Percentiles rank a stretch among this genome's conserved stretches.
phyloP scores from a whole-genome alignment of 2,329 filamentous ascomycete species.

The Rhynchosporium agropyri region DNA sequence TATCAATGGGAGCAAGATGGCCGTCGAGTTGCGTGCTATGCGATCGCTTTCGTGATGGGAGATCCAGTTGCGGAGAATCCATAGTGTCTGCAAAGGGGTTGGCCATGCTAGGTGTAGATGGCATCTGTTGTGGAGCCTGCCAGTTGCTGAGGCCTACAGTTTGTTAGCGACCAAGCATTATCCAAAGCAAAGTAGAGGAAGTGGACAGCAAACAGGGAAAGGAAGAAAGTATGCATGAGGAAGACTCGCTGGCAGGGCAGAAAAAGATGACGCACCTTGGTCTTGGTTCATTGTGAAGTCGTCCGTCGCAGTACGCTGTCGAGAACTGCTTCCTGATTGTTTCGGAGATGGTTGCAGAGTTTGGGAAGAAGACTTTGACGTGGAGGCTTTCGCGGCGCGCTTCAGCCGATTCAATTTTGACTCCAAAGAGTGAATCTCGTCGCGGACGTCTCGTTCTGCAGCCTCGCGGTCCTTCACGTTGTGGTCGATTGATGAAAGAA shows the following conservation, averaged over 20 bases:
- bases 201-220: background rate
- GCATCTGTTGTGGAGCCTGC: constrained; percentile 25
- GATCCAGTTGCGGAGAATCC: constrained; percentile 27
- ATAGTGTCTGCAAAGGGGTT: constrained; percentile 26
- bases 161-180: constrained; percentile 19
- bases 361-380: constrained; percentile 8
- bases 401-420: constrained; percentile 24
- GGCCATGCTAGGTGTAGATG: constrained; percentile 34
- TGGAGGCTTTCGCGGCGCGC: constrained; percentile 21
- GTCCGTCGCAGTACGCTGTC: constrained; percentile 9
- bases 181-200: background rate
- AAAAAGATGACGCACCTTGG: constrained; percentile 12
- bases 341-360: background rate
- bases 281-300: background rate
- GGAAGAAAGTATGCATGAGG: background rate
- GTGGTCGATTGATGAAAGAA: constrained; percentile 48
- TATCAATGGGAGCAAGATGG: constrained; percentile 28
- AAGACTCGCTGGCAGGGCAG: background rate
- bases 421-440: constrained; percentile 43
- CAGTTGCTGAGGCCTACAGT: constrained; percentile 21
- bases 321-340: background rate
- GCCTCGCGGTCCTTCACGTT: constrained; percentile 36
- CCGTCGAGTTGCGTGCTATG: constrained; percentile 37
- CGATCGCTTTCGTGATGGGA: constrained; percentile 39
- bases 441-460: constrained; percentile 34